Evolutionary conservation across 768 basidiomycete genomes (phyloP), one percentile per base, ranked within the genome.

Genomic region (Boletus rex-veris): DNA sequence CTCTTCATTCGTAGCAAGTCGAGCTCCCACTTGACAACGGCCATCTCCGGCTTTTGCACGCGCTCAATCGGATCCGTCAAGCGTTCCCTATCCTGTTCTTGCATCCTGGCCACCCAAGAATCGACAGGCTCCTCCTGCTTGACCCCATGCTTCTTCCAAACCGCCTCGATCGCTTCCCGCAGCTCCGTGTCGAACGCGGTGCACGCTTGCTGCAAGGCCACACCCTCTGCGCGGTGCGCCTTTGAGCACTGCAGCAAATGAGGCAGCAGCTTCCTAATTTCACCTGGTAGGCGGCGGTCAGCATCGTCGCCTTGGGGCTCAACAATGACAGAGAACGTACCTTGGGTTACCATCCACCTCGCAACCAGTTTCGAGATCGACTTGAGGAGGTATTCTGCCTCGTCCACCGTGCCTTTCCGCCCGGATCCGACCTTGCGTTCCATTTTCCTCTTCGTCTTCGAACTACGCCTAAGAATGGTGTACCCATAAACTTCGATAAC

Each of bases 341-440:
- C 80, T 73, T 83, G 86, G 18, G 81, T 78, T 7, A 75, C 71
- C 43, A 74, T 73, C 63, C 91, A 84, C 38, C 86, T 74, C 12
- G 73, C 75, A 16, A 83, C 82, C 3, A 97, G 76, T 64, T 97
- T 93, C 7, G 81, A 79, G 54, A 96, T 71, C 3, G 92, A 94
- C 51, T 79, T 85, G 38, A 99, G 78, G 6, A 98, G 79, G 63
- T 98, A 98, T 62, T 92, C 91, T 72, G 97, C 94, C 70, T 98
- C 97, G 64, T 96, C 94, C 0, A 95, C 88, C 0, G 94, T 97
- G 8, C 97, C 97, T 66, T 95, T 98, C 51, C 87, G 74, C 2
- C 97, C 95, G 0, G 91, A 91, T 1, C 88, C 90, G 7, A 86
- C 77, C 67, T 96, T 97, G 45, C 91, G 80, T 58, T 91, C 90